phyloP scores from a whole-genome alignment of 2,329 filamentous ascomycete genomes.

The Xylaria sp. region DNA sequence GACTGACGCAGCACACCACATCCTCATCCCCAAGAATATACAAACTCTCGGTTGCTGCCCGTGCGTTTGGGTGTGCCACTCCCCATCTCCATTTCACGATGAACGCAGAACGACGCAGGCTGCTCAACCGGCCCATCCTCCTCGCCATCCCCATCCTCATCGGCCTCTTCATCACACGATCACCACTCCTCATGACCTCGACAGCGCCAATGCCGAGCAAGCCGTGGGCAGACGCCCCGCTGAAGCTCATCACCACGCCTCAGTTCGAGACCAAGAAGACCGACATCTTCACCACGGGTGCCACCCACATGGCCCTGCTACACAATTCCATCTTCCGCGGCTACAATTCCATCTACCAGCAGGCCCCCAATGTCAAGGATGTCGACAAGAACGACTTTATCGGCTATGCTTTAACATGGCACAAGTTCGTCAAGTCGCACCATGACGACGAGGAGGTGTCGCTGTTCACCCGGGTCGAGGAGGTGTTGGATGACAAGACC shows the following conservation, averaged over 20 bases:
- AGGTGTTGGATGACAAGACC: slow-evolving; percentile 59
- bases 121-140: slow-evolving; percentile 47
- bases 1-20: slow-evolving; percentile 15
- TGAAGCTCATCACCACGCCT: slow-evolving; percentile 64
- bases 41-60: slow-evolving; percentile 17
- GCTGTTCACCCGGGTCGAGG: slow-evolving; percentile 65
- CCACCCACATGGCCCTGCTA: slow-evolving; percentile 69
- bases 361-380: slow-evolving; percentile 62
- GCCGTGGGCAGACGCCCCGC: slow-evolving; percentile 65
- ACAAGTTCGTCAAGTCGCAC: slow-evolving; percentile 68
- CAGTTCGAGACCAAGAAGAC: slow-evolving; percentile 64
- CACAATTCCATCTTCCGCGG: slow-evolving; percentile 72
- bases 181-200: slow-evolving; percentile 54
- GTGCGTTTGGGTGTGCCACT: not conserved
- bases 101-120: slow-evolving; percentile 38
- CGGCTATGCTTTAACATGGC: slow-evolving; percentile 66
- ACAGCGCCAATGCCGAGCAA: slow-evolving; percentile 44
- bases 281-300: slow-evolving; percentile 67
- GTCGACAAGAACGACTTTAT: slow-evolving; percentile 67
- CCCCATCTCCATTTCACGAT: slow-evolving; percentile 17
- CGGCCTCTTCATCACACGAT: slow-evolving; percentile 51
- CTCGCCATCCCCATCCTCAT: slow-evolving; percentile 50
- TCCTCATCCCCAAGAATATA: not conserved
- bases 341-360: slow-evolving; percentile 71
- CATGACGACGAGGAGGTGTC: slow-evolving; percentile 68